Percentiles rank a stretch among this genome's conserved stretches.
These are phyloP conservation scores for Botryosphaeria dothidea DNA, from an alignment of 2,329 filamentous ascomycete genomes.

Conservation along the genomic window DNA sequence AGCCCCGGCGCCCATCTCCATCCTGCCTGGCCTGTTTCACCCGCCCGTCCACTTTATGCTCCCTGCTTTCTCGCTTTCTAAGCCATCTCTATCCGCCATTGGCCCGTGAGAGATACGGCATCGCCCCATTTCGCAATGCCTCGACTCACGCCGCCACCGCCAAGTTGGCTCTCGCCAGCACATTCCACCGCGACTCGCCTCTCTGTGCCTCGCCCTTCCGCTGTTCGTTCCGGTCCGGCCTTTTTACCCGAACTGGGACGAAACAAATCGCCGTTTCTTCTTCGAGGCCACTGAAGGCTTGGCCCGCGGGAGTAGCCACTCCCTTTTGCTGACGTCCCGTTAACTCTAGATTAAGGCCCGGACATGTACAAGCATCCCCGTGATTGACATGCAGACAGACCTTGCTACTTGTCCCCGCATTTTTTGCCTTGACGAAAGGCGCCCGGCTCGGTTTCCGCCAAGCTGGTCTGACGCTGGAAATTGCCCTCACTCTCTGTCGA, in stretches of 20 bases:
- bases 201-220: background rate
- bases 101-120: background rate
- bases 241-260: background rate
- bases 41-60: background rate
- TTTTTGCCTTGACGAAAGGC: background rate
- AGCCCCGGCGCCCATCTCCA: background rate
- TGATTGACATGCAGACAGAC: background rate
- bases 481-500: background rate
- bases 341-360: background rate
- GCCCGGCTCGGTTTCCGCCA: background rate
- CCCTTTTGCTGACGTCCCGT: background rate
- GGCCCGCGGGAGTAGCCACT: background rate
- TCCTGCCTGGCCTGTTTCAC: background rate
- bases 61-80: background rate
- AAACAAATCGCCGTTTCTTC: slow-evolving; percentile 8
- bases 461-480: slow-evolving; percentile 6
- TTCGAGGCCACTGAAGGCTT: background rate
- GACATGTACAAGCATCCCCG: background rate
- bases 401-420: background rate
- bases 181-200: background rate
- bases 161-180: background rate
- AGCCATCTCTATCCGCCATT: background rate
- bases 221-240: background rate
- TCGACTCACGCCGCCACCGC: background rate
- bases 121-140: background rate